Evolutionary conservation across 1,284 basidiomycete species (phyloP).

Genomic region (Apiotrichum mycotoxinovorans): DNA sequence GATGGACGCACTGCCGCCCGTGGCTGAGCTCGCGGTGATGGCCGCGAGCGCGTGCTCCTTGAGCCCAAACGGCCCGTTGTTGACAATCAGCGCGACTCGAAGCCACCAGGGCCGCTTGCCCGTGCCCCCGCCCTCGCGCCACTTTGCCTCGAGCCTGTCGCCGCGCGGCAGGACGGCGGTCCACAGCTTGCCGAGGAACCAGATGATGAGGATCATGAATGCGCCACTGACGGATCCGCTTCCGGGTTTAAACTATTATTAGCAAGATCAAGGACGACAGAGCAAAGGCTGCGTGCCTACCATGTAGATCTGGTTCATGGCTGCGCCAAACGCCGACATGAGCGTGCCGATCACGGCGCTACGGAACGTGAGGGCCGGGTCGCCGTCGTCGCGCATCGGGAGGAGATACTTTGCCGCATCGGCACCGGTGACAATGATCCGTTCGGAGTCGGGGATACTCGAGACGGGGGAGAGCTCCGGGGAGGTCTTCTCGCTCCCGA

Average conservation of each 20-base stretch:
- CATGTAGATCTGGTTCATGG: constrained; percentile 30
- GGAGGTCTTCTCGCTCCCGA: no score
- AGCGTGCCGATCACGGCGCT: constrained; percentile 59
- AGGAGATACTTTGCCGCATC: constrained; percentile 63
- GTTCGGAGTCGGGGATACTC: neutral
- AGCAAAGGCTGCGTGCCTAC: constrained; percentile 3
- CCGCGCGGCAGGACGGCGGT: constrained; percentile 42
- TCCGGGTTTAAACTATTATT: constrained; percentile 58
- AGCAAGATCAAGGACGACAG: neutral
- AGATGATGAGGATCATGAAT: constrained; percentile 61
- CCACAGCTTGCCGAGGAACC: constrained; percentile 58
- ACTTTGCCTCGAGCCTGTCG: constrained; percentile 52
- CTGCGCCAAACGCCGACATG: constrained; percentile 58
- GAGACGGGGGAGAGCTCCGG: no score
- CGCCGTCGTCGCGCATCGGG: constrained; percentile 62
- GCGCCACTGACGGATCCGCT: constrained; percentile 57
- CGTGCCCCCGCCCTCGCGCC: constrained; percentile 50
- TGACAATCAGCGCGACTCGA: constrained; percentile 54
- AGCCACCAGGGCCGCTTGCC: constrained; percentile 10
- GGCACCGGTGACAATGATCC: constrained; percentile 46
- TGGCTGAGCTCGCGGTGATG: constrained; percentile 61
- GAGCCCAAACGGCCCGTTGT: constrained; percentile 59
- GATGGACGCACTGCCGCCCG: constrained; percentile 57
- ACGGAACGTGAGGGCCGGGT: constrained; percentile 59
- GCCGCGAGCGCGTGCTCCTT: constrained; percentile 63